Base-by-base conservation (phyloP, 1,139 yeast genomes). In the Sugiyamaella paludigena region DNA sequence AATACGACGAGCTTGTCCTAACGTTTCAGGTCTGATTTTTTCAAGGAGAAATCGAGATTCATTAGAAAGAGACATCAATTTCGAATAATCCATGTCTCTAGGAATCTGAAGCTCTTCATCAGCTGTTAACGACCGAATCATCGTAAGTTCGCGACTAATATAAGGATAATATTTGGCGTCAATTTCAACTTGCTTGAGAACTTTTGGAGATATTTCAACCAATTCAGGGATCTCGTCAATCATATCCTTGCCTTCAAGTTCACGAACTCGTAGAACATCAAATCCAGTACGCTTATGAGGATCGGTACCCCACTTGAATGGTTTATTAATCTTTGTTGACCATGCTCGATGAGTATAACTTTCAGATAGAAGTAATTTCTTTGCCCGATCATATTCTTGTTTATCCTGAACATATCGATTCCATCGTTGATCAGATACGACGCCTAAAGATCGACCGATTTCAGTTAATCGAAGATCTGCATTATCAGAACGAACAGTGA, bases 1-100 rank as follows among this genome's bases (percentile, higher is more conserved):
- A 13, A 91, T 85, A 58, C 98, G 76, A 62, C 96, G 77, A 0
- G 98, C 98, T 64, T 92, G 98, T 0, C 98, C 98, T 43, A 92
- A 80, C 0, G 97, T 92, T 49, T 79, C 80, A 0, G 98, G 98
- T 55, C 87, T 85, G 11, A 88, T 80, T 5, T 78, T 76, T 60
- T 88, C 87, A 50, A 92, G 73, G 19, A 87, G 69, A 32, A 74
- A 74, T 48, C 87, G 79, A 19, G 83, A 94, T 62, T 92, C 98
- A 36, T 79, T 75, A 0, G 96, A 87, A 15, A 92, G 59, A 0
- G 78, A 74, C 29, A 61, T 62, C 41, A 83, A 59, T 1, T 62
- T 65, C 8, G 76, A 64, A 64, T 91, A 92, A 55, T 81, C 83
- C 61, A 78, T 80, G 51, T 80, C 75, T 3, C 63, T 47, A 0